Evolutionary conservation across 1,284 basidiomycete species (phyloP), one percentile per base, ranked within the genome.

Genomic region (Chalciporus piperatoides): DNA sequence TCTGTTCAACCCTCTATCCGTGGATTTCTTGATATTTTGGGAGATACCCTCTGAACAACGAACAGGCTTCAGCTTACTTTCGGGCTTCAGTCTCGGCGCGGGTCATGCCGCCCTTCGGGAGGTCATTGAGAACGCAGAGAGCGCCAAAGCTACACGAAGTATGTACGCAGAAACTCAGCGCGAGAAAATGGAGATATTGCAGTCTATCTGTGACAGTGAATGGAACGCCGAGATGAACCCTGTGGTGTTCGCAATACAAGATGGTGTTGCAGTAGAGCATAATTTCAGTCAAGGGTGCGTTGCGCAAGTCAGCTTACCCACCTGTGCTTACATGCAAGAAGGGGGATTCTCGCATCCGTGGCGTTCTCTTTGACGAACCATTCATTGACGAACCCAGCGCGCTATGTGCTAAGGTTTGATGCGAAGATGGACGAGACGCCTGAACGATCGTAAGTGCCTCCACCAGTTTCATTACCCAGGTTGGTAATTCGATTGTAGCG

Each of bases 131-230:
- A 73, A 76, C 12, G 77, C 79, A 4, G 78, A 83, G 59, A 74
- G 68, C 38, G 76, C 76, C n/a, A 89, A 89, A 63, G 75, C 75
- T 17, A 86, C 80, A 61, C 79, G 85, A 52, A 92, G 82, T 52
- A 90, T 96, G 80, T 97, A 92, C 64, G 90, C 90, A 15, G 92
- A 96, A 72, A 94, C 91, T 4, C 81, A 80, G 49, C 75, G 85
- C 44, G 82, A 92, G 65, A 81, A 82, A 59, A 68, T 69, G 54
- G 79, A 82, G 40, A 71, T 95, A 25, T 63, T 92, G 41, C 73
- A 80, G 27, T 79, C 81, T 4, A 78, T 96, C 24, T 71, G 79
- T 41, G 68, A 72, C 4, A 86, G 85, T 54, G 82, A 86, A 61
- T 89, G 90, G 82, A 92, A 92, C 54, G 61, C 64, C 27, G 88